A percentile compares a stretch with the other conserved stretches of the same genome.
phyloP scores from a whole-genome alignment of 2,329 filamentous ascomycete species.

The Exophiala sideris region DNA sequence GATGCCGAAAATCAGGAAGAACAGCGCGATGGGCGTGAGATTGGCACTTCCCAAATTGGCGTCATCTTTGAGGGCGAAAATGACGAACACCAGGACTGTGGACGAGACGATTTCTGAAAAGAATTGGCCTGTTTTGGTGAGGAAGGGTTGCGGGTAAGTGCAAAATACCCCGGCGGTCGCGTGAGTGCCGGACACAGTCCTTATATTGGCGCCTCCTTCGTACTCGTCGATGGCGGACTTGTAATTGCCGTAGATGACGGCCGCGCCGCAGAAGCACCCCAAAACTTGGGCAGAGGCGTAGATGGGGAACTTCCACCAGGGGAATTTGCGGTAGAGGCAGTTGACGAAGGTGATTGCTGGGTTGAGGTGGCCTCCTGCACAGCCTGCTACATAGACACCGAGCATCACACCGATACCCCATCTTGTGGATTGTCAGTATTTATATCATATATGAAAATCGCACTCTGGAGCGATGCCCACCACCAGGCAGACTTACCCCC shows the following conservation, averaged over 20 bases:
- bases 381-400: slow-evolving; percentile 59
- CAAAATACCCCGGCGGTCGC: slow-evolving; percentile 64
- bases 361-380: slow-evolving; percentile 57
- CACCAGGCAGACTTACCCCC: too few species aligned
- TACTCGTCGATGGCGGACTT: slow-evolving; percentile 57
- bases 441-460: too few species aligned
- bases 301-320: slow-evolving; percentile 61
- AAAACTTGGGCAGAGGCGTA: slow-evolving; percentile 61
- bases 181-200: slow-evolving; percentile 56
- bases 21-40: slow-evolving; percentile 55
- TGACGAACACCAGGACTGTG: slow-evolving; percentile 61
- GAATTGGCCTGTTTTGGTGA: slow-evolving; percentile 60
- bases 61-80: slow-evolving; percentile 58
- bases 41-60: slow-evolving; percentile 54
- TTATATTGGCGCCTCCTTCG: slow-evolving; percentile 55
- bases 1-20: slow-evolving; percentile 67
- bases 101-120: slow-evolving; percentile 64
- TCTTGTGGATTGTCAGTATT: too few species aligned
- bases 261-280: slow-evolving; percentile 57
- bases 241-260: slow-evolving; percentile 56
- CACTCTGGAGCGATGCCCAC: too few species aligned
- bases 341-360: slow-evolving; percentile 63
- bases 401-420: slow-evolving; percentile 61
- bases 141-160: slow-evolving; percentile 62
- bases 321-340: slow-evolving; percentile 57